Evolutionary conservation across 2,329 filamentous ascomycete species (phyloP).

Genomic region (Botryotinia convoluta): DNA sequence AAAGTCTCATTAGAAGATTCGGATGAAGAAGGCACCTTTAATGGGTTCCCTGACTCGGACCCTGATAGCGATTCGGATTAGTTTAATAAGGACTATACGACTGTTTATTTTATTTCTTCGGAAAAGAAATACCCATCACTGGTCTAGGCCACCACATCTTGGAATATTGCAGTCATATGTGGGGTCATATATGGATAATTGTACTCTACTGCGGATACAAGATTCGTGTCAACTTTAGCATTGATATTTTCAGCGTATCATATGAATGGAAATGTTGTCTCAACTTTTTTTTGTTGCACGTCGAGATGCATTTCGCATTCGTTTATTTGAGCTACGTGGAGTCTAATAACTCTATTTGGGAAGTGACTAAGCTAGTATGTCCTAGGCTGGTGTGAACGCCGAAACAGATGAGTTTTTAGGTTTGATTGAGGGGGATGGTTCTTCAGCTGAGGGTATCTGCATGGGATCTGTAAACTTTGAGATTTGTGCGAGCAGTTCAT

Average conservation of each 20-base stretch:
- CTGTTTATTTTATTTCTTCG: not conserved
- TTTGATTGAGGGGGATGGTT: not conserved
- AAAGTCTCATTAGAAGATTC: constrained; percentile 40
- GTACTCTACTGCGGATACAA: constrained; percentile 7
- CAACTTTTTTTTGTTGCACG: constrained; percentile 14
- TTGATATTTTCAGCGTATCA: constrained; percentile 5
- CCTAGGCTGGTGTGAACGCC: not conserved
- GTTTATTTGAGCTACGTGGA: constrained; percentile 11
- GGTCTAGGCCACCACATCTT: not conserved
- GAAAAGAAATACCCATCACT: not conserved
- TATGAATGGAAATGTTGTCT: constrained; percentile 8
- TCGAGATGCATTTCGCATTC: constrained; percentile 21
- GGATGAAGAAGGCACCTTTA: constrained; percentile 55
- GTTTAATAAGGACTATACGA: not conserved
- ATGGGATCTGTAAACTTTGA: not conserved
- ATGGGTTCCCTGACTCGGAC: constrained; percentile 51
- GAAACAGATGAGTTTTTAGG: not conserved
- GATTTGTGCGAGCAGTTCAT: constrained; percentile 4
- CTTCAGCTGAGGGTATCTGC: not conserved
- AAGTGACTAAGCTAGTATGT: not conserved
- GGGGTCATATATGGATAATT: not conserved
- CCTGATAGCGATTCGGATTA: constrained; percentile 37
- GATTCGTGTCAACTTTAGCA: constrained; percentile 9
- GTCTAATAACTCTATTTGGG: not conserved
- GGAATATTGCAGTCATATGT: constrained; percentile 14